Evolutionary conservation across 495 filamentous ascomycete genomes (phyloP), one percentile per base, ranked within the genome.

Genomic region (Collariella sp.): DNA sequence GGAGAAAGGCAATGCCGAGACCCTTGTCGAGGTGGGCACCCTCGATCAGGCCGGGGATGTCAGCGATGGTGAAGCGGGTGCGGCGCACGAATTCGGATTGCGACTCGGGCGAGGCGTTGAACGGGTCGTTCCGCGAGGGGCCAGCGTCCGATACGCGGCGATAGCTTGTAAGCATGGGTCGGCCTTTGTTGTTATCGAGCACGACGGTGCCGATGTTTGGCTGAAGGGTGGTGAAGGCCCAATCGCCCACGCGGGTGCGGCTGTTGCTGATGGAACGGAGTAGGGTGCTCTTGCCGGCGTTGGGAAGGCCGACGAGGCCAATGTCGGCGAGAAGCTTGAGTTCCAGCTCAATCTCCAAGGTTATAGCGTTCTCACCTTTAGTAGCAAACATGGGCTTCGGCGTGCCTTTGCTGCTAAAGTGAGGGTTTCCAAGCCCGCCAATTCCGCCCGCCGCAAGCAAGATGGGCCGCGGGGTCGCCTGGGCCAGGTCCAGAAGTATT

Each of bases 141-240:
- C 85, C 77, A 7, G 53, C 31, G 10, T 55, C 54, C 6, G 50
- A n/a, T 13, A 52, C 43, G 4, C 56, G 53, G 12, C 54, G 62
- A 31, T 55, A 56, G 46, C 67, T 66, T 7, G 59, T 70, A 20
- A 74, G 56, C 15, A 64, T 15, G 1, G 72, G 72, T 2, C 88
- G 78, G 4, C 93, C 89, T 46, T 79, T 82, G 66, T 87, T 75
- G 57, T 91, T 76, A 61, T 96, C 93, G 26, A 97, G 76, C 6
- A 96, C 85, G 13, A 97, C 88, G 1, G 94, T 98, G 35, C 93
- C 93, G 54, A 98, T 91, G 62, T 90, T 95, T 0, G 93, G 93
- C 39, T 87, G 84, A 6, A 98, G 76, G 0, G 93, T 98, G 5
- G 93, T 98, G 64, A 98, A 98, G 18, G 89, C 93, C 93, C 93